These are phyloP conservation scores for Colletotrichum sp. DNA, from an alignment of 2,329 filamentous ascomycete species.

Conservation along the genomic window DNA sequence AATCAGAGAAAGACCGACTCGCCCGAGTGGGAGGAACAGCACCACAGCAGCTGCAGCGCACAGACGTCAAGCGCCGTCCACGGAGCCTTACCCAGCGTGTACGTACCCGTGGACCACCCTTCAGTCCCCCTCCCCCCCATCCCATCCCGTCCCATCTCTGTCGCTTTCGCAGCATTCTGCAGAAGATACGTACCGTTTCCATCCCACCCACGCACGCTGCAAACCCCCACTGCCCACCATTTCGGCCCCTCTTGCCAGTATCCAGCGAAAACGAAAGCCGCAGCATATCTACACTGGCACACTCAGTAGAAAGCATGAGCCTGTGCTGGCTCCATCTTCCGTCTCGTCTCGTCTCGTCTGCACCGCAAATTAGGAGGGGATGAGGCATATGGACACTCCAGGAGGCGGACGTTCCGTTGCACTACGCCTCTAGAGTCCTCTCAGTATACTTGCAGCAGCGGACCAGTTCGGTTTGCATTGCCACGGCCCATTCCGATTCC, in stretches of 20 bases:
- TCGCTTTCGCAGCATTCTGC: neutral
- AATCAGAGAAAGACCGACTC: conserved; percentile 9
- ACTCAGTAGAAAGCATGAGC: neutral
- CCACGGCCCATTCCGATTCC: neutral
- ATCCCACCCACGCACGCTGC: conserved; percentile 9
- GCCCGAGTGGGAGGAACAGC: neutral
- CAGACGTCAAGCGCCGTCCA: conserved; percentile 12
- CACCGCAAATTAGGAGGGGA: conserved; percentile 6
- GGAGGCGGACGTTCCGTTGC: neutral
- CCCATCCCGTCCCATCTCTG: conserved; percentile 14
- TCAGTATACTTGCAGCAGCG: neutral
- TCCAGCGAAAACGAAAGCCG: neutral
- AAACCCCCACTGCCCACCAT: conserved; percentile 10
- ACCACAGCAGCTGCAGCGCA: neutral
- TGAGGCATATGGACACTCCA: neutral
- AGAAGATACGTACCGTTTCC: conserved; percentile 5
- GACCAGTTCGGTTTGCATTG: neutral
- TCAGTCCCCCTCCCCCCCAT: neutral
- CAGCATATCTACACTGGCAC: neutral
- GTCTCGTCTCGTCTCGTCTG: neutral
- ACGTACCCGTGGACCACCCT: neutral
- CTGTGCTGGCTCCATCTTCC: neutral
- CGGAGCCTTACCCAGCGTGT: conserved; percentile 1
- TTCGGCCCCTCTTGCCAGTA: conserved; percentile 5
- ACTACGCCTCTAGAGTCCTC: neutral